phyloP scores from a whole-genome alignment of 805 yeast species.

The Yarrowia divulgata region DNA sequence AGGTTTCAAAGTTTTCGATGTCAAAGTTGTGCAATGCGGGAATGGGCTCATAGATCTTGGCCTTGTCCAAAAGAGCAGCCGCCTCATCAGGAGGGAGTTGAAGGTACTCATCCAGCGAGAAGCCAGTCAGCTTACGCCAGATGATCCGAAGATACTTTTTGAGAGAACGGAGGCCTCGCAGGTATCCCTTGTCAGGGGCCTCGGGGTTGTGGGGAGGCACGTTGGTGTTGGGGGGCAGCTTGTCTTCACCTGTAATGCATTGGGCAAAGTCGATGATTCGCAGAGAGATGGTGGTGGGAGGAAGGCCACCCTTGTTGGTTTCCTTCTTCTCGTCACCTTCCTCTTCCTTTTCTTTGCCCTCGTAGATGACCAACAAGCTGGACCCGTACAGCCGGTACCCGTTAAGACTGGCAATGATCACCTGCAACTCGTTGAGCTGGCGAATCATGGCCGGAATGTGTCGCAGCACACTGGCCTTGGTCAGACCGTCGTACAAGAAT shows the following conservation, averaged over 20 bases:
- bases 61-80: conserved; percentile 2
- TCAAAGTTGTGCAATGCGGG: conserved; percentile 43
- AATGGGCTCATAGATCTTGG: conserved; percentile 31
- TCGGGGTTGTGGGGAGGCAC: conserved; percentile 76
- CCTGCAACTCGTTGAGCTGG: conserved; percentile 64
- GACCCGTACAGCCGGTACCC: conserved; percentile 94
- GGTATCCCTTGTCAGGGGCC: conserved; percentile 79
- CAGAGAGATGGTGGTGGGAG: conserved; percentile 51
- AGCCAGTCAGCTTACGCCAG: conserved; percentile 62
- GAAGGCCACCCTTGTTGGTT: conserved; percentile 45
- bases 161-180: conserved; percentile 80
- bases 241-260: conserved; percentile 72
- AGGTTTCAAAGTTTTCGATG: conserved; percentile 34
- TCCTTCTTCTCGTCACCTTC: conserved; percentile 54
- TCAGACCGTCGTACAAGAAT: conserved; percentile 79
- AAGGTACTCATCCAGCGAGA: conserved; percentile 39
- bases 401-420: conserved; percentile 61
- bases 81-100: conserved; percentile 36
- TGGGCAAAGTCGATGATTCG: conserved; percentile 96
- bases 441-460: conserved; percentile 73
- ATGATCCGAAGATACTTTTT: conserved; percentile 68
- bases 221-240: conserved; percentile 54
- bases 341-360: conserved; percentile 56
- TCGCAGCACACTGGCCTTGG: conserved; percentile 62
- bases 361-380: conserved; percentile 86